Base-by-base conservation (phyloP, 306 rosid species). In the Prunus mira region DNA sequence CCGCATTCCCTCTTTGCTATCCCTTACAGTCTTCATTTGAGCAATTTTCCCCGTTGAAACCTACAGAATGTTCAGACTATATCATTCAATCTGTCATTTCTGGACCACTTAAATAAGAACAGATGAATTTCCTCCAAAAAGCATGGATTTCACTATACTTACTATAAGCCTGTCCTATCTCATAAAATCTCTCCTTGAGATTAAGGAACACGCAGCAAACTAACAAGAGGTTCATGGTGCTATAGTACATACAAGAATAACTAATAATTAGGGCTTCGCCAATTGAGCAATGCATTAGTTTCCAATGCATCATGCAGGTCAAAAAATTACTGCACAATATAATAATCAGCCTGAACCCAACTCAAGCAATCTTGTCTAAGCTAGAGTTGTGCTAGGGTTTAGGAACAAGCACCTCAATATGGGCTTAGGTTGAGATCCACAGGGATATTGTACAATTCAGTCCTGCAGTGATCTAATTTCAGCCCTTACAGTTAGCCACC, bases 401-500 rank as follows among this genome's bases (percentile, higher is more conserved):
- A 68, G 72, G 27, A 67, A 57, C 67, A 68, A 67, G 69, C 74
- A 76, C 74, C 80, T 76, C 69, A 18, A 54, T 54, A 17, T 24
- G 22, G 67, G 65, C 55, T 65, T 38, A 66, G 65, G 65, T 38
- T 34, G 74, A 76, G 74, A 76, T 17, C 46, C 80, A 55, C 62
- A 67, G 32, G 57, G 38, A 60, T 30, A 65, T 32, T 64, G 71
- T 49, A 52, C 80, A 67, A 18, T 67, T 67, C 66, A 75, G 62
- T 69, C 75, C 62, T 22, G 75, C 15, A 49, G 57, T 9, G 24
- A 72, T 79, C 69, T 60, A 69, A 66, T 50, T 52, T 71, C 57
- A 41, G 67, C 72, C 77, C 72, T 65, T 65, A 79, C 24, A 55
- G 73, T 25, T 78, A 19, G 71, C 41, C 76, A 70, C 70, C 52